Evolutionary conservation across 169 alveolate species (phyloP), one percentile per base, ranked within the genome.

Genomic region (Eimeria brunetti): DNA sequence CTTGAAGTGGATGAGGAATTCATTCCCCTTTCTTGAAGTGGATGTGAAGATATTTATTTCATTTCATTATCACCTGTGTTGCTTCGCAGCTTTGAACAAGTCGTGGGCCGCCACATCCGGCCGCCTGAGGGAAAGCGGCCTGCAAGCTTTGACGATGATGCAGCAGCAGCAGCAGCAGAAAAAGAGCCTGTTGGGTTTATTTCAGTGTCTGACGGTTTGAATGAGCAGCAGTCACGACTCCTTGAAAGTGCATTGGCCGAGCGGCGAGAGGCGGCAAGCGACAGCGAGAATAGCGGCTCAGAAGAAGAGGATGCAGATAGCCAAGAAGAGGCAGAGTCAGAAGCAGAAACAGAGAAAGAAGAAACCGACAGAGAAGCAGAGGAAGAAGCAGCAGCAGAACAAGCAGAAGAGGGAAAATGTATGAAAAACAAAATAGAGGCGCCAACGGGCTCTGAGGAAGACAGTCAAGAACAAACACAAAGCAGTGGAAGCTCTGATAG

Each of bases 181-280:
- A 71, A 49, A 62, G 8, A 46, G 22, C 9, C 44, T 12, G n/a
- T 33, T 27, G 46, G n/a, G 4, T 30, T 46, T 36, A 81, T 81
- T 36, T 27, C 71, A 0, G 89, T 81, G 8, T 49, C 89, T 36
- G 89, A 81, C 27, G 89, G 69, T 24, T 71, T 81, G 7, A 62
- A 81, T 36, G 89, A 81, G 51, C 71, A 53, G n/a, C 89, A 81
- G 49, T n/a, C 89, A 24, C 16, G 33, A n/a, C 89, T 81, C 71
- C 71, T 81, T 27, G 89, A 81, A 46, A 36, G 71, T n/a, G 89
- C 89, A 27, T 24, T 81, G 71, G 89, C 89, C 9, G 89, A 36
- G 0, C 44, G 67, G 44, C 67, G 24, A 51, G 69, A 81, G 41
- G 69, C 67, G 9, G 51, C 22, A 14, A 53, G 27, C 11, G 71